Evolutionary conservation across 768 basidiomycete genomes (phyloP), one percentile per base, ranked within the genome.

Genomic region (Termitomyces sp.): DNA sequence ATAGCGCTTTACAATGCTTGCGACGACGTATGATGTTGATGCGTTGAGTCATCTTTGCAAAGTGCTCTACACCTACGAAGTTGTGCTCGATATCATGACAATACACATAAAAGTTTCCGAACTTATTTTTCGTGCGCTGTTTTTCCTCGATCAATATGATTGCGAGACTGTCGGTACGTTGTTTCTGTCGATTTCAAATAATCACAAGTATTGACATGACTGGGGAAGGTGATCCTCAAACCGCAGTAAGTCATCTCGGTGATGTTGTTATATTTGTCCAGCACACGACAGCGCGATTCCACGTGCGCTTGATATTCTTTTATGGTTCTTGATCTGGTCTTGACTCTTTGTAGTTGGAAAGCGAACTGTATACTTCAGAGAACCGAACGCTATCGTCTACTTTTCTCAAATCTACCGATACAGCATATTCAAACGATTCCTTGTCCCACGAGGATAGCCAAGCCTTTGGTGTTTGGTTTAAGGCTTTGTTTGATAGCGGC

Each of bases 241-340:
- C 87, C 18, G 91, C 91, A 5, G 83, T 92, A 42, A 85, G 82
- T 61, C 88, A 91, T 70, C 75, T 92, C 2, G 92, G 92, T 3
- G 84, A 91, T 63, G 81, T 93, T n/a, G 88, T 92, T 16, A 68
- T 93, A 40, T 91, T 93, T 67, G 72, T 84, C 7, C 91, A 93
- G 70, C 81, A 83, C 64, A 79, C 82, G 18, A 72, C 89, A 38
- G 78, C 80, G n/a, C 84, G 86, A 56, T 92, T 85, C 68, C 83
- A 87, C 69, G 91, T 84, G 56, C 66, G 79, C 70, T 38, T 45
- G 39, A 20, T 20, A 40, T 40, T 52, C 4, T 49, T 55, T 32
- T 15, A 39, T 15, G 48, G 22, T 13, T 24, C 5, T 48, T 33
- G 13, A 39, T 33, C 24, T 24, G n/a, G 22, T 20, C 20, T 45